Percentiles rank a stretch among this genome's conserved stretches.
phyloP scores from a whole-genome alignment of 257 asterid genomes.

The Solanum sejunctum region DNA sequence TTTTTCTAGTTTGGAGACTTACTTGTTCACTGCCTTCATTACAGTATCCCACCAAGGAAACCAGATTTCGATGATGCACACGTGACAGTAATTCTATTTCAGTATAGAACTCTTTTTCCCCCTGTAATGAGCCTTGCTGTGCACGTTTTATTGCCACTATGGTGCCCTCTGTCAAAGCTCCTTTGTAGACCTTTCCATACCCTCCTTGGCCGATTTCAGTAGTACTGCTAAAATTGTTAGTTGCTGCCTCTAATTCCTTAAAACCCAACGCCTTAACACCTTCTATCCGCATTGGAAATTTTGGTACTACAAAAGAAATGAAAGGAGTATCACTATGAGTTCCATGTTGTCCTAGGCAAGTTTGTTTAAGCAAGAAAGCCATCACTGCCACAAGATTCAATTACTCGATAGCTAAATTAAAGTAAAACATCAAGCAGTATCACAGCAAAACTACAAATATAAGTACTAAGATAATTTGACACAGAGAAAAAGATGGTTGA shows the following conservation, averaged over 20 bases:
- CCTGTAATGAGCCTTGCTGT: constrained; percentile 43
- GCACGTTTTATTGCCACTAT: constrained; percentile 57
- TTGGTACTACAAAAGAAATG: constrained; percentile 15
- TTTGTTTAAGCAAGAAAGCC: background rate
- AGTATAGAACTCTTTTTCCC: constrained; percentile 48
- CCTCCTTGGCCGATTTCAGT: constrained; percentile 57
- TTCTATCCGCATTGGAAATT: constrained; percentile 30
- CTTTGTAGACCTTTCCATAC: constrained; percentile 51
- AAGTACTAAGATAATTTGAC: background rate
- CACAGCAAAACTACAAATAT: background rate
- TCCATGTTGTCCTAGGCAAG: background rate
- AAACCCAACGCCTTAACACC: constrained; percentile 42
- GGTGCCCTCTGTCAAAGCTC: constrained; percentile 20
- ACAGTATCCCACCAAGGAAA: constrained; percentile 28
- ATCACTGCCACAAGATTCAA: background rate
- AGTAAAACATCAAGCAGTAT: background rate
- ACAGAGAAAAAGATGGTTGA: background rate
- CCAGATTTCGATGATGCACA: constrained; percentile 51
- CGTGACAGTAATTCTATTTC: constrained; percentile 57
- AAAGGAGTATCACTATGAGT: background rate
- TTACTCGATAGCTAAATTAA: background rate
- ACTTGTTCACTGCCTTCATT: background rate
- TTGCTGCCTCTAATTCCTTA: constrained; percentile 28
- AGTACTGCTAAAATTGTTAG: constrained; percentile 18
- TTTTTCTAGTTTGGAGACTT: background rate